Evolutionary conservation across 2,329 filamentous ascomycete genomes (phyloP).

Genomic region (Bipolaris zeicola): DNA sequence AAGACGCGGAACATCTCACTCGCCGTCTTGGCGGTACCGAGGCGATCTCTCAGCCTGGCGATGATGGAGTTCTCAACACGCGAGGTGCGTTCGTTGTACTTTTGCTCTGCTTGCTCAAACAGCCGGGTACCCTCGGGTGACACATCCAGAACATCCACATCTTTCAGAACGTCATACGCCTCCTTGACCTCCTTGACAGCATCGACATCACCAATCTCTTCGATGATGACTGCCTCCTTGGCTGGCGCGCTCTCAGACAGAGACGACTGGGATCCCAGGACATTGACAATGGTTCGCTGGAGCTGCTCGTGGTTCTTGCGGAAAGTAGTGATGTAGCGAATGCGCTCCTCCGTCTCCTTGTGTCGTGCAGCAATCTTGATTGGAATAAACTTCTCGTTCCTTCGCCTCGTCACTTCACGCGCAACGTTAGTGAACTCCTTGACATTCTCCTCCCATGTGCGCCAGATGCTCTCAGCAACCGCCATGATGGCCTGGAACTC

Average conservation of each 20-base stretch:
- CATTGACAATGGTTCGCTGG: slow-evolving; percentile 93
- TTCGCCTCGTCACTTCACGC: slow-evolving; percentile 87
- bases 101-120: slow-evolving; percentile 93
- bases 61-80: slow-evolving; percentile 99
- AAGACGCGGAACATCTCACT: slow-evolving; percentile 99
- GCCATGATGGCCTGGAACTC: slow-evolving; percentile 89
- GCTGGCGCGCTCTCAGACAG: slow-evolving; percentile 50
- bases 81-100: slow-evolving; percentile 96
- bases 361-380: slow-evolving; percentile 95
- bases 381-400: slow-evolving; percentile 97
- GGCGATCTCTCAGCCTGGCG: slow-evolving; percentile 84
- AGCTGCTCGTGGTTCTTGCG: slow-evolving; percentile 97
- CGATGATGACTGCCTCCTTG: slow-evolving; percentile 69
- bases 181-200: slow-evolving; percentile 95
- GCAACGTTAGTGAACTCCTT: slow-evolving; percentile 99
- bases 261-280: slow-evolving; percentile 71
- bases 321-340: slow-evolving; percentile 94
- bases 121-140: slow-evolving; percentile 85
- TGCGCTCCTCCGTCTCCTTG: slow-evolving; percentile 82
- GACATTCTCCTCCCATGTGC: slow-evolving; percentile 90
- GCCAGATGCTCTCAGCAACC: slow-evolving; percentile 83
- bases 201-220: slow-evolving; percentile 96
- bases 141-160: slow-evolving; percentile 94
- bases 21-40: slow-evolving; percentile 94
- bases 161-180: slow-evolving; percentile 90